A percentile compares a stretch with the other conserved stretches of the same genome.
Evolutionary conservation across 208 protist genomes (phyloP).

Genomic region (Trypanosoma melophagium): DNA sequence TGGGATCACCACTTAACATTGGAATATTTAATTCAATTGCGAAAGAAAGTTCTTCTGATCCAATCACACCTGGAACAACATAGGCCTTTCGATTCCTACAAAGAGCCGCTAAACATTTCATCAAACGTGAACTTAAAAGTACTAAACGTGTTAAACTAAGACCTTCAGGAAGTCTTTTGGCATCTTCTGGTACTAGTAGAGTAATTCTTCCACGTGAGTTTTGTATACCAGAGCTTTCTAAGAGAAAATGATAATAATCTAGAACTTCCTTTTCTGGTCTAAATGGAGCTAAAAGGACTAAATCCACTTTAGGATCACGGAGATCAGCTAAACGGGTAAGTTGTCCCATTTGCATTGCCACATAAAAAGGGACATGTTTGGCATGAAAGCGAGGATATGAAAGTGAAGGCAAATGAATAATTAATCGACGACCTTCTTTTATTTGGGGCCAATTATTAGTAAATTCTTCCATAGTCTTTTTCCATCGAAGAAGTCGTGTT

Average conservation of each 20-base stretch:
- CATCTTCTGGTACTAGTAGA: slow-evolving; percentile 82
- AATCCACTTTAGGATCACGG: slow-evolving; percentile 72
- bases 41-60: slow-evolving; percentile 83
- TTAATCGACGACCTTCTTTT: slow-evolving; percentile 46
- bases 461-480: slow-evolving; percentile 85
- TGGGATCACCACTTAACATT: slow-evolving; percentile 77
- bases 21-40: slow-evolving; percentile 83
- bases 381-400: slow-evolving; percentile 80
- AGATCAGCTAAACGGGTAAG: slow-evolving; percentile 83
- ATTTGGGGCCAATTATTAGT: slow-evolving; percentile 63
- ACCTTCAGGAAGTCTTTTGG: slow-evolving; percentile 53
- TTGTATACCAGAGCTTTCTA: slow-evolving; percentile 62
- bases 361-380: slow-evolving; percentile 79
- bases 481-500: slow-evolving; percentile 64
- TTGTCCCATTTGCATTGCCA: slow-evolving; percentile 73
- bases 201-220: slow-evolving; percentile 64
- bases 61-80: slow-evolving; percentile 84
- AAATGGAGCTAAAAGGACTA: slow-evolving; percentile 79
- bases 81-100: slow-evolving; percentile 68
- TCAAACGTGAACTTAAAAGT: slow-evolving; percentile 67
- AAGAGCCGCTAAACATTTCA: slow-evolving; percentile 78
- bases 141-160: slow-evolving; percentile 80
- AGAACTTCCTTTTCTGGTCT: slow-evolving; percentile 76
- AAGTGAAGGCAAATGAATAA: slow-evolving; percentile 88
- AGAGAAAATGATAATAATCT: slow-evolving; percentile 74